These are phyloP conservation scores for Yarrowia bubula DNA, from an alignment of 805 yeast species.

Conservation along the genomic window DNA sequence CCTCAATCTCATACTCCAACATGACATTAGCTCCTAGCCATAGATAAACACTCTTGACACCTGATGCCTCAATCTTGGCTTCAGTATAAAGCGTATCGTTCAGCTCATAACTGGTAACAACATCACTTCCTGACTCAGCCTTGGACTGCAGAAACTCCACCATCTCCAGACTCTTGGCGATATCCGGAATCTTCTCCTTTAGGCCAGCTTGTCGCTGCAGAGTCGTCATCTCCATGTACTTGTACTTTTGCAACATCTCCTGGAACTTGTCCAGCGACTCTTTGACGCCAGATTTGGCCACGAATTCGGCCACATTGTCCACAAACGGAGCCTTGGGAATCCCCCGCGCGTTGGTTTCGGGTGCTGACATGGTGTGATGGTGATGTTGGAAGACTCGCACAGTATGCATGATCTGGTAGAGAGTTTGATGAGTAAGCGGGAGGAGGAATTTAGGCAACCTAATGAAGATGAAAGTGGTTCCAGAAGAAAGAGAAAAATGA, in stretches of 20 bases:
- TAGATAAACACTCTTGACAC: conserved; percentile 63
- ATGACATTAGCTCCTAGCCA: conserved; percentile 99
- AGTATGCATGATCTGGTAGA: too few species aligned
- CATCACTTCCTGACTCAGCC: conserved; percentile 43
- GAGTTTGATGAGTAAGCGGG: too few species aligned
- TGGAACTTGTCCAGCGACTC: conserved; percentile 76
- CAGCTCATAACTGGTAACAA: conserved; percentile 81
- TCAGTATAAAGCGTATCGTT: conserved; percentile 89
- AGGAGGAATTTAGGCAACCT: too few species aligned
- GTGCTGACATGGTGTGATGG: not conserved
- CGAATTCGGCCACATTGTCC: conserved; percentile 72
- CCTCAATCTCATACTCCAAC: conserved; percentile 90
- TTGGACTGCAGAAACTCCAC: conserved; percentile 58
- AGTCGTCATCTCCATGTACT: conserved; percentile 64
- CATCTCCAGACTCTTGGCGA: conserved; percentile 76
- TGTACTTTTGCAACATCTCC: conserved; percentile 84
- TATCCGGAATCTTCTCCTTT: conserved; percentile 82
- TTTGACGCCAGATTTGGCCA: conserved; percentile 62
- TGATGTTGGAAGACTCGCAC: not conserved
- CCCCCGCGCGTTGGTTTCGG: conserved; percentile 72
- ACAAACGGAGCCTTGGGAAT: conserved; percentile 96
- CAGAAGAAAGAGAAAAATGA: too few species aligned
- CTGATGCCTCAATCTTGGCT: conserved; percentile 60
- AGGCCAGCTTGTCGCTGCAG: conserved; percentile 46
- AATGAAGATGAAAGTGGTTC: too few species aligned